Conservation (phyloP, 306 rosid genomes). For the Biancaea sappan region DNA sequence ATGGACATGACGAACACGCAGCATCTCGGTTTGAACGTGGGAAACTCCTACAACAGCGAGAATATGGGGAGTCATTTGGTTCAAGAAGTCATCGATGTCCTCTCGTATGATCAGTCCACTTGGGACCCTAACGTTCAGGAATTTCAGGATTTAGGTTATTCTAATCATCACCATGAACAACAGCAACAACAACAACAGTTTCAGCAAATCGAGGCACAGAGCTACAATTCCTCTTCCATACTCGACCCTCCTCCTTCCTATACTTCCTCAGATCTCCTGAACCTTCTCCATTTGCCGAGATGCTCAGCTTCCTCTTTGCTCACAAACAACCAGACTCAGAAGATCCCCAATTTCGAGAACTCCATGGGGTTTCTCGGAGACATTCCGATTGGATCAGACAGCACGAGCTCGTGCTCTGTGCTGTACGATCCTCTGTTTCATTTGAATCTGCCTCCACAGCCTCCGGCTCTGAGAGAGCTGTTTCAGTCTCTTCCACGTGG, state of each 20-base stretch:
- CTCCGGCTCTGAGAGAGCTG: slow-evolving; percentile 69
- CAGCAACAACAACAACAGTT: slow-evolving; percentile 49
- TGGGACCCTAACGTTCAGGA: slow-evolving; percentile 59
- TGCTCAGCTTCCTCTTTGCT: slow-evolving; percentile 64
- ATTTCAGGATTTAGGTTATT: slow-evolving; percentile 43
- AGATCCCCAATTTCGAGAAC: slow-evolving; percentile 40
- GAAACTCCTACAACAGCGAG: slow-evolving; percentile 36
- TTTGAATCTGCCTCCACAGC: slow-evolving; percentile 87
- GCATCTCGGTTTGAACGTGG: slow-evolving; percentile 48
- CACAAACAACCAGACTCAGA: slow-evolving; percentile 51
- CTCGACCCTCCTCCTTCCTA: slow-evolving; percentile 51
- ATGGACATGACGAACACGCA: slow-evolving; percentile 51
- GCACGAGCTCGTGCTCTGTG: slow-evolving; percentile 50
- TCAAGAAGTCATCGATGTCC: slow-evolving; percentile 39
- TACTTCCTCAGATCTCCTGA: slow-evolving; percentile 70
- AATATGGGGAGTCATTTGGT: slow-evolving; percentile 38
- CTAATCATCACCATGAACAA: slow-evolving; percentile 42
- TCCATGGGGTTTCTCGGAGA: slow-evolving; percentile 57
- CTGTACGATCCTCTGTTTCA: slow-evolving; percentile 76
- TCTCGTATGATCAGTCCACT: slow-evolving; percentile 41
- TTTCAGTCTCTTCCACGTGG: slow-evolving; percentile 77
- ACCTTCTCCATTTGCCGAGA: slow-evolving; percentile 77
- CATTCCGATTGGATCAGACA: slow-evolving; percentile 50
- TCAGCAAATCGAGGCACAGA: slow-evolving; percentile 48
- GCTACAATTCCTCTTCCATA: slow-evolving; percentile 36